Conservation (phyloP, 148 eudicot species). For the Suaeda aralocaspica region DNA sequence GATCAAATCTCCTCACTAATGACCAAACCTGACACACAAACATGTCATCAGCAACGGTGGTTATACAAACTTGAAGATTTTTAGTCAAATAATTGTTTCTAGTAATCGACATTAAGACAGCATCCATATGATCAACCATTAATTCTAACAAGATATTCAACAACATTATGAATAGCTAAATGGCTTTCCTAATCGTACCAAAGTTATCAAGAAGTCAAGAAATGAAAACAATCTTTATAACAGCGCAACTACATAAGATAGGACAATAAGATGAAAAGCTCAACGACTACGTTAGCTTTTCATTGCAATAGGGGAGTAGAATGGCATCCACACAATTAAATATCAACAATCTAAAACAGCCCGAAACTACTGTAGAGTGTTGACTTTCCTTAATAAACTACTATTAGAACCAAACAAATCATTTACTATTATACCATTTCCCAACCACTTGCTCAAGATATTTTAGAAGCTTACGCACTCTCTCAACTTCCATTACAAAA, state of each 20-base stretch:
- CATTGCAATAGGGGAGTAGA: neutral
- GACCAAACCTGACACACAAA: constrained; percentile 53
- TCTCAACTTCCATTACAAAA: too few species aligned
- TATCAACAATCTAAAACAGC: too few species aligned
- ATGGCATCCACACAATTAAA: too few species aligned
- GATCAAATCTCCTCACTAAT: constrained; percentile 63
- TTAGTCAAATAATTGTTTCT: neutral
- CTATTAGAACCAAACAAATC: too few species aligned
- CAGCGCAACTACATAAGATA: neutral
- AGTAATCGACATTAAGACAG: too few species aligned
- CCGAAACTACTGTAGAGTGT: too few species aligned
- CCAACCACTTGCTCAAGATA: too few species aligned
- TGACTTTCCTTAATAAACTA: too few species aligned
- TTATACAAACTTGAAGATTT: constrained; percentile 1
- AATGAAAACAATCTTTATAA: neutral
- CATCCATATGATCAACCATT: neutral
- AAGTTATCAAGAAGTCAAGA: constrained; percentile 11
- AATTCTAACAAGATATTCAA: neutral
- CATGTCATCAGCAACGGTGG: constrained; percentile 3
- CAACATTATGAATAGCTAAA: too few species aligned
- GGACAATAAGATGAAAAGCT: neutral
- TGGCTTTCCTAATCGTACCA: too few species aligned
- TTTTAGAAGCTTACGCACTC: too few species aligned
- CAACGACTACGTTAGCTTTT: neutral
- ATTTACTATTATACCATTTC: too few species aligned